These are phyloP conservation scores for Aspergillus glaucus DNA, from an alignment of 2,329 filamentous ascomycete genomes.

Conservation along the genomic window DNA sequence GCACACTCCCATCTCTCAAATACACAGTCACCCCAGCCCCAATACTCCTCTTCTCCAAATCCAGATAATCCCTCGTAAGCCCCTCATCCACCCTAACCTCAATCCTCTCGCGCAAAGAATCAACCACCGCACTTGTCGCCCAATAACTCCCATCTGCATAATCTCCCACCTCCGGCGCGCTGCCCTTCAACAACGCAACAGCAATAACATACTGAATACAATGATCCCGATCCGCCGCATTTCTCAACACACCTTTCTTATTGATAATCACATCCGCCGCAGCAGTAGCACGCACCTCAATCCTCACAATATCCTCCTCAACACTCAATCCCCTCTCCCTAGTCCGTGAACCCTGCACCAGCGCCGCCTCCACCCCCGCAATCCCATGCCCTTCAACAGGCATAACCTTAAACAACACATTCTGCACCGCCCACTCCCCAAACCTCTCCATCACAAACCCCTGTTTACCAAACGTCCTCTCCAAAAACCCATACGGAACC, in stretches of 20 bases:
- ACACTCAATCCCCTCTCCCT: constrained; percentile 6
- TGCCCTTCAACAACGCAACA: constrained; percentile 26
- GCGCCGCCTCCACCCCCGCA: constrained; percentile 27
- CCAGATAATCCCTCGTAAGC: constrained; percentile 26
- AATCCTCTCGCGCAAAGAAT: constrained; percentile 21
- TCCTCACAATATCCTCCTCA: constrained; percentile 15
- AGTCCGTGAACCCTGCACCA: constrained; percentile 14
- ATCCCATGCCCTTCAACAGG: constrained; percentile 30
- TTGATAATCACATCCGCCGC: constrained; percentile 29
- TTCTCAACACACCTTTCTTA: constrained; percentile 21
- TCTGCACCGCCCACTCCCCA: constrained; percentile 16
- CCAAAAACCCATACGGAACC: constrained; percentile 33
- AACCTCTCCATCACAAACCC: constrained; percentile 15
- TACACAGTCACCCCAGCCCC: constrained; percentile 21
- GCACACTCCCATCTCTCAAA: constrained; percentile 15
- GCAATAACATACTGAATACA: constrained; percentile 31
- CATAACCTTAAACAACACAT: constrained; percentile 21
- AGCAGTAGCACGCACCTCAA: constrained; percentile 24
- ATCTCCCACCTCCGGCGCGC: constrained; percentile 16
- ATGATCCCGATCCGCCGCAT: constrained; percentile 32
- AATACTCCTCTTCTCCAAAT: constrained; percentile 20
- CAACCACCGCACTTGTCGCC: constrained; percentile 13
- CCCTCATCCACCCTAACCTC: constrained; percentile 17
- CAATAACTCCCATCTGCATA: constrained; percentile 23
- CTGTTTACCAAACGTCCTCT: constrained; percentile 12